These are phyloP conservation scores for Zoysia japonica DNA, from an alignment of 176 grass and related monocot species.

Conservation along the genomic window DNA sequence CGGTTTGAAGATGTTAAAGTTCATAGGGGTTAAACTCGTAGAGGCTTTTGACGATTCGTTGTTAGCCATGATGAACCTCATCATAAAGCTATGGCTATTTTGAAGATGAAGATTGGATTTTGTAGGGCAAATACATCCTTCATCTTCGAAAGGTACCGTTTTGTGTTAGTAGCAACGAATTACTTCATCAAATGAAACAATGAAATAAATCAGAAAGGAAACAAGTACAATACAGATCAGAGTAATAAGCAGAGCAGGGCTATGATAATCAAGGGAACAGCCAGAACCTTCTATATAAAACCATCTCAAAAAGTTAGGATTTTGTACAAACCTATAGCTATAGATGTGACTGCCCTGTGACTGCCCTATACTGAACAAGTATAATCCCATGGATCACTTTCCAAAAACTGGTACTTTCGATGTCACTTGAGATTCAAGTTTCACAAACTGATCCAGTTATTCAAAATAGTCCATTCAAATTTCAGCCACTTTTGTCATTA, in stretches of 20 bases:
- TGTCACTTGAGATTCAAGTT: neutral
- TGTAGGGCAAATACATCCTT: too few relatives aligned
- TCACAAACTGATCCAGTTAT: neutral
- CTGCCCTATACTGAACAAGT: neutral
- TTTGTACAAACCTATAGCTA: neutral
- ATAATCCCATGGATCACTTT: neutral
- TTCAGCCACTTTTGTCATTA: neutral
- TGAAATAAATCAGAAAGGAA: neutral
- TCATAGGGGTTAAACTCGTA: too few relatives aligned
- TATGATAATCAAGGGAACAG: neutral
- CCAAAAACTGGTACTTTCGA: neutral
- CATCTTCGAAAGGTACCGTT: too few relatives aligned
- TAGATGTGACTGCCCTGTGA: neutral
- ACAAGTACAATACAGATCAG: neutral
- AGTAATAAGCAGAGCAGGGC: neutral
- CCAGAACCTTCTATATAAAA: slow-evolving; percentile 27
- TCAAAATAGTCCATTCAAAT: too few relatives aligned
- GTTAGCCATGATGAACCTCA: too few relatives aligned
- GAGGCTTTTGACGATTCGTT: too few relatives aligned
- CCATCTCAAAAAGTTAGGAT: slow-evolving; percentile 13
- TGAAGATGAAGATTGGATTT: too few relatives aligned
- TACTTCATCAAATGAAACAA: neutral
- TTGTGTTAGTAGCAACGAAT: too few relatives aligned
- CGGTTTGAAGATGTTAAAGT: too few relatives aligned
- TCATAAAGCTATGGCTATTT: too few relatives aligned